These are phyloP conservation scores for Colletotrichum tamarilloi DNA, from an alignment of 2,329 filamentous ascomycete genomes.

Conservation along the genomic window DNA sequence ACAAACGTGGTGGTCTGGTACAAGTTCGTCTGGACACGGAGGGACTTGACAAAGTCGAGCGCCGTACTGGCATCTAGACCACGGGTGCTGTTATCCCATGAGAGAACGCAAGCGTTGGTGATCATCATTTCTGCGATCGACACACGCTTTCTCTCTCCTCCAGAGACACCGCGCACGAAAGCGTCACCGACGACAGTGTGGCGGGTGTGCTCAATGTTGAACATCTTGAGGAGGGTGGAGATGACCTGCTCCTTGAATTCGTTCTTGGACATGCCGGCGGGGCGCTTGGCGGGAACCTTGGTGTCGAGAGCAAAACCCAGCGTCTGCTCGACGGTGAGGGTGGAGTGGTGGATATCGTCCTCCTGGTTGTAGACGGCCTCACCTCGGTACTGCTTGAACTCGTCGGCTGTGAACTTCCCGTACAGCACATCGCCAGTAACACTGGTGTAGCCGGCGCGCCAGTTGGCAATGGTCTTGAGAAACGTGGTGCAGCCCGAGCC, in stretches of 20 bases:
- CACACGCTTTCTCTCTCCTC: conserved; percentile 83
- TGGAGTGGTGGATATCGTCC: conserved; percentile 87
- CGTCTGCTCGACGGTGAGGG: conserved; percentile 88
- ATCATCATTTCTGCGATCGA: conserved; percentile 87
- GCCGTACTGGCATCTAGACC: conserved; percentile 77
- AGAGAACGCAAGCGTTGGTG: conserved; percentile 76
- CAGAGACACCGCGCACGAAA: conserved; percentile 83
- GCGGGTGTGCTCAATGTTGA: conserved; percentile 90
- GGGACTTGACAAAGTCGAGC: conserved; percentile 73
- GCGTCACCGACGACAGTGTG: conserved; percentile 87
- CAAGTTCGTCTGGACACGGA: conserved; percentile 84
- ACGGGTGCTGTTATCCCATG: conserved; percentile 81
- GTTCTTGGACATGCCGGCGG: conserved; percentile 75
- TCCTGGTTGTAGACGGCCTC: conserved; percentile 90
- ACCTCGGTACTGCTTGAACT: conserved; percentile 81
- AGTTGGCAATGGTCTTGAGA: conserved; percentile 75
- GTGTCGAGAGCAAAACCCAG: conserved; percentile 86
- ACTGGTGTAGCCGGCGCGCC: conserved; percentile 66
- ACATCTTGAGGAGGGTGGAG: conserved; percentile 84
- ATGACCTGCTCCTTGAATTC: conserved; percentile 84
- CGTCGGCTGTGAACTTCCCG: conserved; percentile 76
- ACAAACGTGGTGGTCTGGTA: conserved; percentile 88
- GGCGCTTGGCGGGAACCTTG: conserved; percentile 85
- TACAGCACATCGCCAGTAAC: conserved; percentile 79
- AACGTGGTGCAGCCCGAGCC: conserved; percentile 79